phyloP scores from a whole-genome alignment of 2,329 filamentous ascomycete species.

The Fusarium mundagurra region DNA sequence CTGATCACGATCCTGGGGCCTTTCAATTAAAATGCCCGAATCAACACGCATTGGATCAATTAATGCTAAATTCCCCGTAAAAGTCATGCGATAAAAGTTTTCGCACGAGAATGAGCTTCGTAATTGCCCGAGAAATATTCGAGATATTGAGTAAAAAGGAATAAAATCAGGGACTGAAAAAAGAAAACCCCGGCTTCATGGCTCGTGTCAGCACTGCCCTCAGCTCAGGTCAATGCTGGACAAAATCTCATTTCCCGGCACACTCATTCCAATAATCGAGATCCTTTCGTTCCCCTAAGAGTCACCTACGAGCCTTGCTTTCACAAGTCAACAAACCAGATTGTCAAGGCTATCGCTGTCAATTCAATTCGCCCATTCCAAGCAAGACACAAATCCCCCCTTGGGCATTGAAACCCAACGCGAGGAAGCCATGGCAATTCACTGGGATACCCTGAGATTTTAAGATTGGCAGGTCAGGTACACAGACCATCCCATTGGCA shows the following conservation, averaged over 20 bases:
- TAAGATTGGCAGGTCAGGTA: constrained; percentile 30
- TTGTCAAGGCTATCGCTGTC: neutral
- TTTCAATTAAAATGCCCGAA: neutral
- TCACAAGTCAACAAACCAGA: neutral
- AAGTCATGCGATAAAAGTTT: constrained; percentile 2
- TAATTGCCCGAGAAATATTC: constrained; percentile 1
- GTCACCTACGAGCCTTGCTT: neutral
- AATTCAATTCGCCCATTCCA: constrained; percentile 17
- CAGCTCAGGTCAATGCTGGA: neutral
- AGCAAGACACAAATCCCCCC: neutral
- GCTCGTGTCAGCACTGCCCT: neutral
- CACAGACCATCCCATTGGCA: constrained; percentile 17
- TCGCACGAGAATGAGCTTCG: neutral
- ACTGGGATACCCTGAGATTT: constrained; percentile 32
- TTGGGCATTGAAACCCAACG: constrained; percentile 33
- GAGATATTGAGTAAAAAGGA: neutral
- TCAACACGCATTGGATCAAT: neutral
- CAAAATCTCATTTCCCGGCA: neutral
- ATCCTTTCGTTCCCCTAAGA: neutral
- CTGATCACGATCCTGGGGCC: neutral
- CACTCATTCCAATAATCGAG: constrained; percentile 24
- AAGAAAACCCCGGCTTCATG: neutral
- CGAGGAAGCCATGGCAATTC: neutral
- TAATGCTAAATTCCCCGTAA: neutral
- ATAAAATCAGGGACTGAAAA: neutral